These are phyloP conservation scores for Erodium moschatum DNA, from an alignment of 441 rosid genomes.

Conservation along the genomic window DNA sequence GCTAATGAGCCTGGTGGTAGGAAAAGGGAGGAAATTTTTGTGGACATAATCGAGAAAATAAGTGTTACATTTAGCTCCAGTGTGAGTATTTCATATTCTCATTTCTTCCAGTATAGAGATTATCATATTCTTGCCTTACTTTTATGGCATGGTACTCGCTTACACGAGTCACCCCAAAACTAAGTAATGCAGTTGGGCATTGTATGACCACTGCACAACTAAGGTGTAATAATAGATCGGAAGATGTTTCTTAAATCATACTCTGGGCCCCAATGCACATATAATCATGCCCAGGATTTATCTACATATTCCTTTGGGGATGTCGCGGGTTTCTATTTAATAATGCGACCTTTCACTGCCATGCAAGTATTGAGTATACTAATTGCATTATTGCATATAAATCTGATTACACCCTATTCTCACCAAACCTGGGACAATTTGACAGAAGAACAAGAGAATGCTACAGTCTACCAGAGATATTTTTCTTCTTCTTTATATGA, in stretches of 20 bases:
- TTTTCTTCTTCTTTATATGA: no score
- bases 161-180: neutral
- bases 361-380: no score
- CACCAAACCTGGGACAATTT: no score
- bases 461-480: no score
- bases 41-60: conserved; percentile 90
- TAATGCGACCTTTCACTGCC: no score
- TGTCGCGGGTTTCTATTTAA: no score
- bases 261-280: neutral
- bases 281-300: neutral
- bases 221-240: neutral
- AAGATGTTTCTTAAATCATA: neutral
- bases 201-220: neutral
- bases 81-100: conserved; percentile 37
- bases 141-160: neutral
- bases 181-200: neutral
- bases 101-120: neutral
- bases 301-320: neutral
- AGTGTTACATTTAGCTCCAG: conserved; percentile 97
- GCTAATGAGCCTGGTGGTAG: conserved; percentile 90
- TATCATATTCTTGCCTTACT: neutral
- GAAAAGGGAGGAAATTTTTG: conserved; percentile 92
- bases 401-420: no score
- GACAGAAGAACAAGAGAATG: no score
- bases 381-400: no score